phyloP scores from a whole-genome alignment of 768 basidiomycete species.

The Aureoboletus auriporus region DNA sequence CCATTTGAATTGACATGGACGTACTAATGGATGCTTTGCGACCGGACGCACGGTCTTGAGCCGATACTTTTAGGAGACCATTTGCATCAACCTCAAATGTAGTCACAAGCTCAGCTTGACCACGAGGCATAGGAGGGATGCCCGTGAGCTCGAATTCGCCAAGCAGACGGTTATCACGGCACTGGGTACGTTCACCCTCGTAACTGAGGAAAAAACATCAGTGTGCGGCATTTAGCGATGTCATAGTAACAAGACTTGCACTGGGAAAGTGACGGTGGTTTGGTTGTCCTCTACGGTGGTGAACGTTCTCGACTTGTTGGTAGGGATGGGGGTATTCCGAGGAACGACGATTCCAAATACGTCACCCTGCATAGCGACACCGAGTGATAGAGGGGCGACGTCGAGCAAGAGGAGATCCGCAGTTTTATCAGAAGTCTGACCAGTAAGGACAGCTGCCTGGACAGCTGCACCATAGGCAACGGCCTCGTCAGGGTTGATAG shows the following conservation, averaged over 20 bases:
- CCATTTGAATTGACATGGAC: slow-evolving; percentile 25
- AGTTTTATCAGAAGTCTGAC: slow-evolving; percentile 98
- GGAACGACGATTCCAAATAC: slow-evolving; percentile 99
- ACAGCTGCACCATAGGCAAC: slow-evolving; percentile 99
- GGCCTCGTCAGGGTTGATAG: slow-evolving; percentile 99
- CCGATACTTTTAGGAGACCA: slow-evolving; percentile 98
- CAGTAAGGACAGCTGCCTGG: slow-evolving; percentile 97
- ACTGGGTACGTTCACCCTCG: slow-evolving; percentile 99
- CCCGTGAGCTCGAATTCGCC: slow-evolving; percentile 99
- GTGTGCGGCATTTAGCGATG: not conserved
- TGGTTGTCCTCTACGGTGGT: slow-evolving; percentile 99
- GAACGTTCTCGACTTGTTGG: slow-evolving; percentile 98
- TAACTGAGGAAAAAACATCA: slow-evolving; percentile 47
- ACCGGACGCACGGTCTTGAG: slow-evolving; percentile 96
- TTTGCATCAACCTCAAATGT: slow-evolving; percentile 99
- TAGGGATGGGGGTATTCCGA: slow-evolving; percentile 98
- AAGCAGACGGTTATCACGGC: slow-evolving; percentile 97
- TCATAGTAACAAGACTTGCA: slow-evolving; percentile 44
- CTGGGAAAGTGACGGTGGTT: slow-evolving; percentile 99
- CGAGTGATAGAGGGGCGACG: slow-evolving; percentile 96
- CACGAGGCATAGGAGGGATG: slow-evolving; percentile 98
- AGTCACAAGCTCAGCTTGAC: slow-evolving; percentile 98
- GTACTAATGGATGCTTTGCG: slow-evolving; percentile 97
- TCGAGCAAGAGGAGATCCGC: slow-evolving; percentile 98
- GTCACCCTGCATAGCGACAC: slow-evolving; percentile 99